phyloP scores from a whole-genome alignment of 2,329 filamentous ascomycete species.

The Penicillium concentricum region DNA sequence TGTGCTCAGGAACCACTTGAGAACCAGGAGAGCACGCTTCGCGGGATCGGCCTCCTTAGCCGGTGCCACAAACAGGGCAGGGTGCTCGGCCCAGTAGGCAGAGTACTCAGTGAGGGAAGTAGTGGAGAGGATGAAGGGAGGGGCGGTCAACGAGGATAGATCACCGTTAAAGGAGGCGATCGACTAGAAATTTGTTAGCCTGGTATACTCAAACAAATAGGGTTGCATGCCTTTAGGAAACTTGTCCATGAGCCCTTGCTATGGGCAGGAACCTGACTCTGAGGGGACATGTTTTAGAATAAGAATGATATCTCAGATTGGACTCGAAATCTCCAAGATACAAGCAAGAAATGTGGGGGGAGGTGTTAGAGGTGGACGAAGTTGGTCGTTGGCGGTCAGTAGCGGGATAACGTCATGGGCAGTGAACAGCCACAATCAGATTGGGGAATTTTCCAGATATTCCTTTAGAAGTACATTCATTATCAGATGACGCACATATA shows the following conservation, averaged over 20 bases:
- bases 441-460: not conserved
- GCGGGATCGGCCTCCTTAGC: slow-evolving; percentile 74
- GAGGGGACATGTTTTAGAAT: slow-evolving; percentile 33
- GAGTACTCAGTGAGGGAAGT: slow-evolving; percentile 79
- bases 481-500: not conserved
- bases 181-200: slow-evolving; percentile 45
- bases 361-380: slow-evolving; percentile 6
- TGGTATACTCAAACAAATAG: not conserved
- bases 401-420: slow-evolving; percentile 24
- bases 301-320: not conserved
- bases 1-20: slow-evolving; percentile 94
- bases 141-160: slow-evolving; percentile 75
- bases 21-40: slow-evolving; percentile 80
- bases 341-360: slow-evolving; percentile 6
- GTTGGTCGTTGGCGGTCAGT: slow-evolving; percentile 23
- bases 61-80: slow-evolving; percentile 75
- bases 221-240: slow-evolving; percentile 45
- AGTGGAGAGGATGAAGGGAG: slow-evolving; percentile 77
- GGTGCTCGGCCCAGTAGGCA: slow-evolving; percentile 79
- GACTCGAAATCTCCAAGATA: slow-evolving; percentile 1
- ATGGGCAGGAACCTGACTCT: slow-evolving; percentile 39
- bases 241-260: slow-evolving; percentile 50
- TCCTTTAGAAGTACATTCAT: not conserved
- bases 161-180: slow-evolving; percentile 82
- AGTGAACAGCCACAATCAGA: slow-evolving; percentile 7